These are phyloP conservation scores for Diphasiastrum complanatum DNA, from an alignment of 83 land plant species.

Conservation along the genomic window DNA sequence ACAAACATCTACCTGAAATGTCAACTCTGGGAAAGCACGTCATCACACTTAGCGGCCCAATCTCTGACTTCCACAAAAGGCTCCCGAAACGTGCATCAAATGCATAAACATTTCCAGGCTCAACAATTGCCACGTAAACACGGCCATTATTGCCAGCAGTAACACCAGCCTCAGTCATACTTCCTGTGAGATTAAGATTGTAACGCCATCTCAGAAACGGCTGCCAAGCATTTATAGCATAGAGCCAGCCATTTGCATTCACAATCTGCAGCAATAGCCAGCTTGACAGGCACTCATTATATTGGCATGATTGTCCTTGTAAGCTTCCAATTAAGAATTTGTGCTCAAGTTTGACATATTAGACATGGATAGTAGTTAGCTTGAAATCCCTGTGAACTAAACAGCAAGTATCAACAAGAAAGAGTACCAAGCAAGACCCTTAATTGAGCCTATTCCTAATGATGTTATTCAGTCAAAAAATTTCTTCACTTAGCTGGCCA, in stretches of 20 bases:
- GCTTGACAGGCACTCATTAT: no score
- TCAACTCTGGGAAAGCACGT: slow-evolving; percentile 12
- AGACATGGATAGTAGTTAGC: no score
- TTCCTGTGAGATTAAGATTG: not conserved
- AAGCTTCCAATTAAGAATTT: no score
- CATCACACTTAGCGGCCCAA: slow-evolving; percentile 10
- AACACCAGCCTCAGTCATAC: not conserved
- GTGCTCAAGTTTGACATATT: no score
- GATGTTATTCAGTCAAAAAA: no score
- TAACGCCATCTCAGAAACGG: slow-evolving; percentile 23
- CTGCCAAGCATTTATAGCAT: slow-evolving; percentile 12
- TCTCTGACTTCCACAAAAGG: slow-evolving; percentile 8
- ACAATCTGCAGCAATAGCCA: slow-evolving; percentile 18
- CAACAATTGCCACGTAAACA: slow-evolving; percentile 15
- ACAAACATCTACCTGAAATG: no score
- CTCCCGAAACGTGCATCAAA: slow-evolving; percentile 3
- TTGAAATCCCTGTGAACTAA: no score
- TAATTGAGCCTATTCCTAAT: no score
- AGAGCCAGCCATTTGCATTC: slow-evolving; percentile 14
- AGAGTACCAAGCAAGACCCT: no score
- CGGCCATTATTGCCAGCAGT: slow-evolving; percentile 19
- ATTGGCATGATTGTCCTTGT: no score
- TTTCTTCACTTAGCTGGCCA: no score
- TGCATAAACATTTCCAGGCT: slow-evolving; percentile 5
- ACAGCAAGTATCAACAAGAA: no score